A percentile compares a stretch with the other conserved stretches of the same genome.
Conservation (phyloP, 768 basidiomycete species). For the Suillus decipiens region DNA sequence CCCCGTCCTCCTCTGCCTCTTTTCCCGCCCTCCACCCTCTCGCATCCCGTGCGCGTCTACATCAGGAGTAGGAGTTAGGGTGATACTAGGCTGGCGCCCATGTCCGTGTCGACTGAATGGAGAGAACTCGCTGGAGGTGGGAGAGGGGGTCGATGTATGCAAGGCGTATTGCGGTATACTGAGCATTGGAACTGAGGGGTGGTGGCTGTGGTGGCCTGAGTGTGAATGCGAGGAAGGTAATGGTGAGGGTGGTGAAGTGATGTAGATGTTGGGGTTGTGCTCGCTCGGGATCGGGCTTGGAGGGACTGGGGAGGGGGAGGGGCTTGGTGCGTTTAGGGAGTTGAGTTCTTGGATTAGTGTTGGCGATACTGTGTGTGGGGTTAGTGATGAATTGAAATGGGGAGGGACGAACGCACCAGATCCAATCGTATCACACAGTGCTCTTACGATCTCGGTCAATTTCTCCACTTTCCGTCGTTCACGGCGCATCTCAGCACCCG, state of each 20-base stretch:
- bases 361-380: constrained; percentile 17
- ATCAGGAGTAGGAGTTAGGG: constrained; percentile 25
- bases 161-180: constrained; percentile 27
- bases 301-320: constrained; percentile 28
- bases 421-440: constrained; percentile 62
- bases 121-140: constrained; percentile 26
- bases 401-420: constrained; percentile 43
- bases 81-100: constrained; percentile 34
- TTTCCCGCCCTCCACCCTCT: constrained; percentile 21
- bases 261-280: constrained; percentile 65
- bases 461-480: constrained; percentile 66
- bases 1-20: constrained; percentile 26
- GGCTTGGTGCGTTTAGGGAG: constrained; percentile 29
- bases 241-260: constrained; percentile 63
- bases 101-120: constrained; percentile 24
- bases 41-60: constrained; percentile 15
- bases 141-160: constrained; percentile 31
- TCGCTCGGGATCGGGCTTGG: constrained; percentile 17
- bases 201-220: constrained; percentile 10
- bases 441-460: constrained; percentile 56
- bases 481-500: constrained; percentile 43
- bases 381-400: not conserved
- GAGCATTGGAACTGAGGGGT: constrained; percentile 32
- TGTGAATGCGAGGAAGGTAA: constrained; percentile 18
- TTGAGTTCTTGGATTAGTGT: constrained; percentile 29